These are phyloP conservation scores for Epichloe gansuensis DNA, from an alignment of 2,329 filamentous ascomycete species.

Conservation along the genomic window DNA sequence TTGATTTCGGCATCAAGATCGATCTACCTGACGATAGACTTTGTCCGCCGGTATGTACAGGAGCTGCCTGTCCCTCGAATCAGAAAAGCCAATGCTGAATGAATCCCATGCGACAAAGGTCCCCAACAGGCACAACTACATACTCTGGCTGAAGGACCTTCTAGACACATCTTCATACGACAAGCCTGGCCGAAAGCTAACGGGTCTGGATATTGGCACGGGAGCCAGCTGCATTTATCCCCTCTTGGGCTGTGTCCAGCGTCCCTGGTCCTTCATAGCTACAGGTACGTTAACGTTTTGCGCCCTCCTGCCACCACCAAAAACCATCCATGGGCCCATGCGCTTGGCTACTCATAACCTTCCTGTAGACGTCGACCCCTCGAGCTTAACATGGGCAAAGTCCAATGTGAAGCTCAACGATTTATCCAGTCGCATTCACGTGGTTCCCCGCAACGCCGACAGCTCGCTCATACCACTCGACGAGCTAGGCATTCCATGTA, in stretches of 20 bases:
- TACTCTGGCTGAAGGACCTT: constrained; percentile 75
- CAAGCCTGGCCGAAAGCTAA: constrained; percentile 33
- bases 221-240: constrained; percentile 89
- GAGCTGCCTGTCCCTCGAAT: constrained; percentile 9
- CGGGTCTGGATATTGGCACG: constrained; percentile 76
- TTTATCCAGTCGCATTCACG: constrained; percentile 48
- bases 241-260: constrained; percentile 58
- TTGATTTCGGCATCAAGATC: constrained; percentile 61
- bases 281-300: constrained; percentile 30
- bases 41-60: constrained; percentile 58
- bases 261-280: constrained; percentile 62
- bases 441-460: constrained; percentile 40
- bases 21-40: constrained; percentile 65
- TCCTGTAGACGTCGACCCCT: constrained; percentile 55
- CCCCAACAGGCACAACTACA: constrained; percentile 68
- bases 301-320: not conserved
- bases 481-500: constrained; percentile 30
- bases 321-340: not conserved
- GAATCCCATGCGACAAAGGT: constrained; percentile 25
- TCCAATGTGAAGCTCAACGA: constrained; percentile 56
- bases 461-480: constrained; percentile 52
- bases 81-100: not conserved
- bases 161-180: constrained; percentile 57
- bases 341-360: too few relatives aligned
- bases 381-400: constrained; percentile 52